Evolutionary conservation across 2,329 filamentous ascomycete genomes (phyloP).

Genomic region (Fusarium euwallaceae): DNA sequence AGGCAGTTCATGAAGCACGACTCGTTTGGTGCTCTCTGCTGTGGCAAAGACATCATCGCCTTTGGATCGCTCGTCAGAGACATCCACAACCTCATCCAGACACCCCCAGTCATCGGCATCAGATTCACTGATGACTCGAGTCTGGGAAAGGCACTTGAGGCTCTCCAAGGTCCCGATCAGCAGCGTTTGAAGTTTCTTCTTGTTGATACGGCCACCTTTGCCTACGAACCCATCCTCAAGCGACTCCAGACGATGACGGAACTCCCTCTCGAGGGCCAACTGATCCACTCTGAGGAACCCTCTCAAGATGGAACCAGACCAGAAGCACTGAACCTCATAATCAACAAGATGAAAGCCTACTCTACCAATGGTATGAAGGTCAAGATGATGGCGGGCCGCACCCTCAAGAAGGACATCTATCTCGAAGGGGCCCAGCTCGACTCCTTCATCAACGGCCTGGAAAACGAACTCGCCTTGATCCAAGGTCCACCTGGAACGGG

Average conservation of each 20-base stretch:
- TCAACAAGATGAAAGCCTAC: neutral
- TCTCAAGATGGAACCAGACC: slow-evolving; percentile 25
- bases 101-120: slow-evolving; percentile 63
- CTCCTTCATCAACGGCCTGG: slow-evolving; percentile 68
- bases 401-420: slow-evolving; percentile 45
- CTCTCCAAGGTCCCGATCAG: slow-evolving; percentile 50
- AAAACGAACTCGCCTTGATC: slow-evolving; percentile 69
- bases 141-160: slow-evolving; percentile 61
- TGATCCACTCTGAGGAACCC: slow-evolving; percentile 56
- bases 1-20: slow-evolving; percentile 68
- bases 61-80: slow-evolving; percentile 72
- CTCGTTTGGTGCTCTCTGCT: slow-evolving; percentile 72
- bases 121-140: slow-evolving; percentile 62
- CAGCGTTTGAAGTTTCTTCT: slow-evolving; percentile 62
- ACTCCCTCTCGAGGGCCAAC: slow-evolving; percentile 66
- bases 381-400: slow-evolving; percentile 22
- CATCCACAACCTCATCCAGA: slow-evolving; percentile 56
- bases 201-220: slow-evolving; percentile 76
- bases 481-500: slow-evolving; percentile 83
- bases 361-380: neutral
- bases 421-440: slow-evolving; percentile 61
- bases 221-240: slow-evolving; percentile 75
- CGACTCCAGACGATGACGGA: slow-evolving; percentile 68
- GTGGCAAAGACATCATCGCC: slow-evolving; percentile 63
- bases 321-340: slow-evolving; percentile 1